These are phyloP conservation scores for Aspergillus floridensis DNA, from an alignment of 2,329 filamentous ascomycete genomes.

Conservation along the genomic window DNA sequence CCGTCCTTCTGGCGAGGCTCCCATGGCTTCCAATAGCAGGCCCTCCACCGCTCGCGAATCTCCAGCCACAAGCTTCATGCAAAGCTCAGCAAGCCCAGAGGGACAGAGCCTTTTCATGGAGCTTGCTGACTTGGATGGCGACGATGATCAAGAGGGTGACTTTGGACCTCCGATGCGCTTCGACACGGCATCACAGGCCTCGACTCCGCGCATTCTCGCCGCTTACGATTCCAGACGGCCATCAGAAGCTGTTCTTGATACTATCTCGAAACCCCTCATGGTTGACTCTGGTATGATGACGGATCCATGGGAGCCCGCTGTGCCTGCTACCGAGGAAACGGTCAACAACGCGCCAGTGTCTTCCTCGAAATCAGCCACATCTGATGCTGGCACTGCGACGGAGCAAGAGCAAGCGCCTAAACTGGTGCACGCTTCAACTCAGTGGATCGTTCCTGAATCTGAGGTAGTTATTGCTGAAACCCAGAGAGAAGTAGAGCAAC, in stretches of 20 bases:
- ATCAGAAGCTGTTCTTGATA: constrained; percentile 29
- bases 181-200: constrained; percentile 35
- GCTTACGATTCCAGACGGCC: constrained; percentile 30
- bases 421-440: constrained; percentile 42
- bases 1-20: constrained; percentile 45
- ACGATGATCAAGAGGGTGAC: constrained; percentile 67
- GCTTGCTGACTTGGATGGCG: constrained; percentile 72
- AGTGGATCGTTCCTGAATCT: constrained; percentile 42
- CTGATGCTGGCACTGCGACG: constrained; percentile 18
- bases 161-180: constrained; percentile 42
- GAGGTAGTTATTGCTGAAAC: constrained; percentile 29
- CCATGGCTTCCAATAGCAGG: constrained; percentile 39
- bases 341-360: constrained; percentile 21
- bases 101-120: constrained; percentile 88
- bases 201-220: constrained; percentile 39
- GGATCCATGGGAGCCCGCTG: constrained; percentile 52
- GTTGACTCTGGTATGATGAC: constrained; percentile 64
- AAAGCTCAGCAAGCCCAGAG: constrained; percentile 47
- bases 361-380: constrained; percentile 16
- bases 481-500: constrained; percentile 14
- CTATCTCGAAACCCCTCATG: constrained; percentile 43
- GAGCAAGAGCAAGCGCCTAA: constrained; percentile 22
- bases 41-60: constrained; percentile 48
- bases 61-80: constrained; percentile 53
- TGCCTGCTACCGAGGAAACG: constrained; percentile 20